phyloP scores from a whole-genome alignment of 164 flowering plant genomes.

The Vitis cinerea region DNA sequence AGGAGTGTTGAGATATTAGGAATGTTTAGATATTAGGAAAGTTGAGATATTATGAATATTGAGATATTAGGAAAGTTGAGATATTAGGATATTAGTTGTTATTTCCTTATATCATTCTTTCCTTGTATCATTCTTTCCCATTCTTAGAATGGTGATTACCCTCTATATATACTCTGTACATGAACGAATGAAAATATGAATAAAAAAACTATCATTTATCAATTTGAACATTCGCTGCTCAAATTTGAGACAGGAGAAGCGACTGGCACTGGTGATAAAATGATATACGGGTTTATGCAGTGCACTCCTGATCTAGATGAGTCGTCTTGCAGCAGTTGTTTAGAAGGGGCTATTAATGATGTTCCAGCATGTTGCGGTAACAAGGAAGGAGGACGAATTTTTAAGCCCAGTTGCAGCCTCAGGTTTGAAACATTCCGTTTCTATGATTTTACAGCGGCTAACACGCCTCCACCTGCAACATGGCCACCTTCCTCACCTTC shows the following conservation, averaged over 20 bases:
- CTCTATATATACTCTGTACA: too few relatives aligned
- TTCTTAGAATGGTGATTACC: too few relatives aligned
- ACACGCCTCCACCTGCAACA: neutral
- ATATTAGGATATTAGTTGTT: too few relatives aligned
- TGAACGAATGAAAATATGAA: too few relatives aligned
- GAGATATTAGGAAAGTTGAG: too few relatives aligned
- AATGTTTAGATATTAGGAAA: too few relatives aligned
- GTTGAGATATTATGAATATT: too few relatives aligned
- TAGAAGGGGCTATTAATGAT: neutral
- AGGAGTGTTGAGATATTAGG: too few relatives aligned
- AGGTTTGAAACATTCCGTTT: conserved; percentile 17
- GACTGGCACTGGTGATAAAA: neutral
- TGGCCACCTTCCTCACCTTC: neutral
- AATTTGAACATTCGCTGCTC: neutral
- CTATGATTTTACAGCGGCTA: neutral
- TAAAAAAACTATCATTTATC: too few relatives aligned
- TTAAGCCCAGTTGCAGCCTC: conserved; percentile 17
- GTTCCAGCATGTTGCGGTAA: conserved; percentile 1
- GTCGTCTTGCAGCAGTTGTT: neutral
- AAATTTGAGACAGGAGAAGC: neutral
- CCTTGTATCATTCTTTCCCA: too few relatives aligned
- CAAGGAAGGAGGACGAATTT: conserved; percentile 9
- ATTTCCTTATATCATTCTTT: too few relatives aligned
- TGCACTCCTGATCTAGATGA: neutral
- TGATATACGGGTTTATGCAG: conserved; percentile 3